A percentile compares a stretch with the other conserved stretches of the same genome.
phyloP scores from a whole-genome alignment of 257 asterid genomes.

The Penstemon eatonii region DNA sequence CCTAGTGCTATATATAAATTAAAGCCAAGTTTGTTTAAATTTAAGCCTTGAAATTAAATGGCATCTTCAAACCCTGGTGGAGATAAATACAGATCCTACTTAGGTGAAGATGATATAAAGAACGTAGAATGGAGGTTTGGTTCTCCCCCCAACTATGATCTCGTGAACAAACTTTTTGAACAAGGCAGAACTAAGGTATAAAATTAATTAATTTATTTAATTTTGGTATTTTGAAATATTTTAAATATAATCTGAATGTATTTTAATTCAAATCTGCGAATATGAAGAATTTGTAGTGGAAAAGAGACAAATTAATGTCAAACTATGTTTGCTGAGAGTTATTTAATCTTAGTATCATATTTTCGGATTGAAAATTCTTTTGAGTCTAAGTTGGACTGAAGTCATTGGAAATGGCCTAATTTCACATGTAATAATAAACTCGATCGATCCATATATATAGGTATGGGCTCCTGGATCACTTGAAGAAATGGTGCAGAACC shows the following conservation, averaged over 20 bases:
- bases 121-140: slow-evolving; percentile 56
- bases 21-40: background rate
- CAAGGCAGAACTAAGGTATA: slow-evolving; percentile 69
- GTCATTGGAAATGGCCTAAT: too few species aligned
- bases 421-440: background rate
- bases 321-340: too few species aligned
- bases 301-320: too few species aligned
- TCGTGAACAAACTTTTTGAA: slow-evolving; percentile 68
- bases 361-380: too few species aligned
- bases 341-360: too few species aligned
- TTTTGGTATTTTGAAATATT: background rate
- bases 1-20: background rate
- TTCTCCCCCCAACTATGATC: slow-evolving; percentile 63
- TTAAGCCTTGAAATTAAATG: slow-evolving; percentile 26
- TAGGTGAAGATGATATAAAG: slow-evolving; percentile 48
- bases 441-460: slow-evolving; percentile 19
- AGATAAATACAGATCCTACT: slow-evolving; percentile 56
- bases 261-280: too few species aligned
- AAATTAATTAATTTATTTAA: background rate
- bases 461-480: slow-evolving; percentile 50
- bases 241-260: too few species aligned
- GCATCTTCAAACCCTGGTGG: slow-evolving; percentile 34
- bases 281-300: too few species aligned
- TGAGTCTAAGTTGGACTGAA: too few species aligned
- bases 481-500: slow-evolving; percentile 52